Percentiles rank a stretch among this genome's conserved stretches.
Conservation (phyloP, 2,329 filamentous ascomycete genomes). For the Epichloe gansuensis region DNA sequence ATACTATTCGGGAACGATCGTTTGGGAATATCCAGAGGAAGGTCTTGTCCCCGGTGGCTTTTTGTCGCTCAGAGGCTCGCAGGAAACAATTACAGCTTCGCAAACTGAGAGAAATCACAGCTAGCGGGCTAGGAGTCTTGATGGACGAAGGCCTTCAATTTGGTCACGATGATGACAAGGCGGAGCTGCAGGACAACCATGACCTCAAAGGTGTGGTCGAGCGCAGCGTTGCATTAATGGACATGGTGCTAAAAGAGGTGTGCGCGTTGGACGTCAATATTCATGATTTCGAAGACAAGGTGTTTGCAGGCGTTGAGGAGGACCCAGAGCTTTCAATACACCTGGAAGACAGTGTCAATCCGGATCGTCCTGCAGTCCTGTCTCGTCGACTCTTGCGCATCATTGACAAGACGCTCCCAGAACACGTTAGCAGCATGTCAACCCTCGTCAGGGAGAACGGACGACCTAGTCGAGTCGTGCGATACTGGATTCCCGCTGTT, state of each 20-base stretch:
- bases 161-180: slow-evolving; percentile 45
- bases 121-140: slow-evolving; percentile 74
- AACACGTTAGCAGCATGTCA: slow-evolving; percentile 46
- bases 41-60: slow-evolving; percentile 65
- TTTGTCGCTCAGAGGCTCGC: slow-evolving; percentile 61
- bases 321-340: slow-evolving; percentile 45
- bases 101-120: slow-evolving; percentile 64
- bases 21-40: slow-evolving; percentile 57
- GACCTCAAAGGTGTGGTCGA: slow-evolving; percentile 62
- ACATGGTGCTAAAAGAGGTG: slow-evolving; percentile 66
- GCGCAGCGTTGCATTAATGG: slow-evolving; percentile 72
- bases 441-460: slow-evolving; percentile 52
- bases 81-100: slow-evolving; percentile 60
- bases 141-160: slow-evolving; percentile 74
- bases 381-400: slow-evolving; percentile 56
- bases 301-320: slow-evolving; percentile 49
- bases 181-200: slow-evolving; percentile 33
- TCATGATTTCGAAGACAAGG: slow-evolving; percentile 50
- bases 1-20: slow-evolving; percentile 61
- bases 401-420: slow-evolving; percentile 54
- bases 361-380: slow-evolving; percentile 43
- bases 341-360: slow-evolving; percentile 30
- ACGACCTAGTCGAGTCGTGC: slow-evolving; percentile 58
- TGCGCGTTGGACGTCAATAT: slow-evolving; percentile 49
- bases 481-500: slow-evolving; percentile 78